Evolutionary conservation across 2,329 filamentous ascomycete genomes (phyloP), one percentile per base, ranked within the genome.

Genomic region (Dactylellina leptospora): DNA sequence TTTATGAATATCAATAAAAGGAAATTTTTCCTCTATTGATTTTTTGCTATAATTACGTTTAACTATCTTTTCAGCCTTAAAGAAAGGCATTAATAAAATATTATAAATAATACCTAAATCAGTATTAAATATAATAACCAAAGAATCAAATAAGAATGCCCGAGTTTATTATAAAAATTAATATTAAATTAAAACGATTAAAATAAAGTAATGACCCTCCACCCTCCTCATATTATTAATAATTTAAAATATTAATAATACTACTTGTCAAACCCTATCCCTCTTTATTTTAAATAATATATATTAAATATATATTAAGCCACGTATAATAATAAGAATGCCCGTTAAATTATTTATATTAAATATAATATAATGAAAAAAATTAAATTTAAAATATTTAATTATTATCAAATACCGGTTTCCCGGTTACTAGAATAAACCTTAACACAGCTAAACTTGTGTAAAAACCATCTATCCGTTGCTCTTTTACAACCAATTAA

Each of bases 211-310:
- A 58, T 58, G 40, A 45, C 53, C 53, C 33, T 58, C 36, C 54
- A 44, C 54, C 54, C 40, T 23, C 30, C 40, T 58, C 54, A 58
- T 58, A 58, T 58, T 58, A 58, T 58, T 58, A 58, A 44, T 50
- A 18, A 58, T 22, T 58, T 45, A 20, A 40, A 55, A 40, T 38
- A 20, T 40, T 25, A 44, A 58, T 44, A 44, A 44, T 44, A 44
- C 16, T 58, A 58, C 54, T 58, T 58, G 51, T 42, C 28, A 33
- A 23, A 55, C 40, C 54, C 40, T 58, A 58, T 58, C 36, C 54
- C 54, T 58, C n/a, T n/a, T n/a, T n/a, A n/a, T n/a, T 44, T 58
- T 45, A 58, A 45, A 55, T 55, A 22, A 23, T 55, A 18, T 11
- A 54, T 36, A 54, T 36, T 54, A 36, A 40, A 9, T 38, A 55